A percentile compares a stretch with the other conserved stretches of the same genome.
phyloP scores from a whole-genome alignment of 306 rosid genomes.

The Hippophae tibetana region DNA sequence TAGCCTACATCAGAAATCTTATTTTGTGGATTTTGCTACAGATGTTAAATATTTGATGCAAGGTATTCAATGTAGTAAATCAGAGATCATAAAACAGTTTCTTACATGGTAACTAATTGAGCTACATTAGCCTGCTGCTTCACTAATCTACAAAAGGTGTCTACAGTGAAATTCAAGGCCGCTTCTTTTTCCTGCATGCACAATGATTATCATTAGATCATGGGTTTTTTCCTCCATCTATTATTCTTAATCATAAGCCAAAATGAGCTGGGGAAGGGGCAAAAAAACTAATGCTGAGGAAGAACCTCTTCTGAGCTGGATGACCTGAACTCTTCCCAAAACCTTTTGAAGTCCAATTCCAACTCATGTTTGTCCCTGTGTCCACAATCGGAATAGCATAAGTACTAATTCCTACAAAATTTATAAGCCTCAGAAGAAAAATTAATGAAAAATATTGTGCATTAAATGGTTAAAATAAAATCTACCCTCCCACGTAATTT shows the following conservation, averaged over 20 bases:
- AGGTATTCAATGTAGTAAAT: conserved; percentile 18
- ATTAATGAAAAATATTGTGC: background rate
- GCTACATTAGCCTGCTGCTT: conserved; percentile 81
- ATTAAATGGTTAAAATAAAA: background rate
- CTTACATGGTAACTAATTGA: conserved; percentile 88
- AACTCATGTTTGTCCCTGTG: conserved; percentile 91
- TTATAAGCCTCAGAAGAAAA: background rate
- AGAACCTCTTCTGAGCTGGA: conserved; percentile 98
- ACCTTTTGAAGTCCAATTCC: conserved; percentile 99
- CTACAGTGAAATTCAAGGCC: conserved; percentile 87
- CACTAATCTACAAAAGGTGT: conserved; percentile 97
- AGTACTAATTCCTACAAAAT: background rate
- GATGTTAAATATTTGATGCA: too few species aligned
- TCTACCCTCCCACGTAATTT: background rate
- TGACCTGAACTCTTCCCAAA: conserved; percentile 97
- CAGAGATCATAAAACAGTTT: conserved; percentile 19
- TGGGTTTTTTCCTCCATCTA: conserved; percentile 17
- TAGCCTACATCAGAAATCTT: too few species aligned
- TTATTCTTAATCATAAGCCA: conserved; percentile 5
- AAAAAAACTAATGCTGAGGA: conserved; percentile 6
- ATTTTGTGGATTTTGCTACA: too few species aligned
- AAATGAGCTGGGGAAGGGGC: conserved; percentile 3
- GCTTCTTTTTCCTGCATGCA: conserved; percentile 92
- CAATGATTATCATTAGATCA: background rate
- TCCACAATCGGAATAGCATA: conserved; percentile 14